phyloP scores from a whole-genome alignment of 2,329 filamentous ascomycete genomes.

The Colletotrichum sp. region DNA sequence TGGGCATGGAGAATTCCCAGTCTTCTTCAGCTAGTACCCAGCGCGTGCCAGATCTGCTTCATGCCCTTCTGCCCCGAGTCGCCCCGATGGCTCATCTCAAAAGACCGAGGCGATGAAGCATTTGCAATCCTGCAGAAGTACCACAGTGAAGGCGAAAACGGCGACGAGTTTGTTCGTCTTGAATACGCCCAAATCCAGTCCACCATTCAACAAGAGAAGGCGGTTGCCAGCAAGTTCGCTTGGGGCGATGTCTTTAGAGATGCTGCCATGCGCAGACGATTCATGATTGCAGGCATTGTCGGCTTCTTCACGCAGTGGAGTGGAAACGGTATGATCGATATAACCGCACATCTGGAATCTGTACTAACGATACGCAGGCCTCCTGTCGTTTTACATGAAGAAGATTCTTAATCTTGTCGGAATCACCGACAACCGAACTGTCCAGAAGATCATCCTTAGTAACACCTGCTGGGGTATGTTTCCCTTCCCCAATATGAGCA shows the following conservation, averaged over 20 bases:
- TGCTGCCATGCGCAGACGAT: slow-evolving; percentile 44
- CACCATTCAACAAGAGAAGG: slow-evolving; percentile 51
- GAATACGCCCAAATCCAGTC: slow-evolving; percentile 63
- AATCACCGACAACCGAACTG: slow-evolving; percentile 38
- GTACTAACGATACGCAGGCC: not conserved
- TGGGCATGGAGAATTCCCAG: slow-evolving; percentile 18
- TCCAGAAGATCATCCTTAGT: slow-evolving; percentile 42
- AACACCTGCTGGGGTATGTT: slow-evolving; percentile 38
- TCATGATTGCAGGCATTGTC: slow-evolving; percentile 50
- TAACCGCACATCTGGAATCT: slow-evolving; percentile 25
- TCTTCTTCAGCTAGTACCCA: slow-evolving; percentile 21
- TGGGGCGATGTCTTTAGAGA: slow-evolving; percentile 39
- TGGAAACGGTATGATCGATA: slow-evolving; percentile 35
- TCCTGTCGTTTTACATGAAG: not conserved
- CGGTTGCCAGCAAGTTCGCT: slow-evolving; percentile 48
- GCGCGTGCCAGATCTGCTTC: slow-evolving; percentile 28
- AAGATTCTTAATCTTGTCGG: slow-evolving; percentile 40
- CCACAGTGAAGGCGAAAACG: slow-evolving; percentile 55
- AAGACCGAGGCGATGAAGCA: slow-evolving; percentile 36
- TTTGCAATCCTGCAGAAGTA: slow-evolving; percentile 40
- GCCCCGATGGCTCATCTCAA: slow-evolving; percentile 36
- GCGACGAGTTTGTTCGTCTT: slow-evolving; percentile 56
- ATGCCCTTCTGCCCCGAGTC: slow-evolving; percentile 41
- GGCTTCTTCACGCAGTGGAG: slow-evolving; percentile 49
- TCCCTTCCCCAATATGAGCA: not conserved